Conservation (phyloP, 2,329 filamentous ascomycete species). For the Xylogone sp. region DNA sequence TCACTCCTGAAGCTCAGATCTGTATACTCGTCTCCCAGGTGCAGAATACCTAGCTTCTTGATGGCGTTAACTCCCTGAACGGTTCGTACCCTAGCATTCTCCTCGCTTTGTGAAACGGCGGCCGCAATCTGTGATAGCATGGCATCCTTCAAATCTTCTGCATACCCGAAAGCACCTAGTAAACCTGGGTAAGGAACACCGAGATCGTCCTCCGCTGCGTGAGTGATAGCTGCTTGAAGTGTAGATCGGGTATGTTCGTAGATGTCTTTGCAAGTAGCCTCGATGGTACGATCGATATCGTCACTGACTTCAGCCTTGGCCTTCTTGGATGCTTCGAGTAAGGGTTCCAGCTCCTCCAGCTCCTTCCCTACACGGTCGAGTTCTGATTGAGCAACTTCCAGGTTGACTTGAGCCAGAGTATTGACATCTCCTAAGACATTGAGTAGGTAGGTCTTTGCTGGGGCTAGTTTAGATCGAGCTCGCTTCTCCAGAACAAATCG, state of each 20-base stretch:
- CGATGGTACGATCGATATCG: conserved; percentile 75
- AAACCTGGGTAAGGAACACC: conserved; percentile 85
- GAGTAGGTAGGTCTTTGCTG: conserved; percentile 89
- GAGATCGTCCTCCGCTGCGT: conserved; percentile 72
- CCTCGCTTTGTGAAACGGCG: conserved; percentile 76
- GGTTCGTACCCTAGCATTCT: conserved; percentile 75
- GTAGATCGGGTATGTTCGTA: conserved; percentile 79
- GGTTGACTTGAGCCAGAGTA: conserved; percentile 79
- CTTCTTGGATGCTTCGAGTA: conserved; percentile 78
- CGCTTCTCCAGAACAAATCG: conserved; percentile 95
- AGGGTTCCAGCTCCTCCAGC: conserved; percentile 77
- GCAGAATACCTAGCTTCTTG: conserved; percentile 81
- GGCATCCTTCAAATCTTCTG: conserved; percentile 85
- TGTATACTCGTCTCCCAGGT: conserved; percentile 83
- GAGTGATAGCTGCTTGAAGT: conserved; percentile 70
- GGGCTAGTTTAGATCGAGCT: conserved; percentile 89
- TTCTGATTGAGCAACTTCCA: conserved; percentile 81
- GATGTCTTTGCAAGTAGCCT: conserved; percentile 79
- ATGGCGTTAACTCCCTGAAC: conserved; percentile 80
- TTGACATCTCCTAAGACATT: conserved; percentile 89
- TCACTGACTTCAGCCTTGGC: conserved; percentile 77
- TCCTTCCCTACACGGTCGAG: conserved; percentile 79
- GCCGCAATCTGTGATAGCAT: conserved; percentile 87
- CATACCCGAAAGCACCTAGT: conserved; percentile 82
- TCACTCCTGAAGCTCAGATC: conserved; percentile 86